These are phyloP conservation scores for Myochromella boudieri DNA, from an alignment of 768 basidiomycete species.

Conservation along the genomic window DNA sequence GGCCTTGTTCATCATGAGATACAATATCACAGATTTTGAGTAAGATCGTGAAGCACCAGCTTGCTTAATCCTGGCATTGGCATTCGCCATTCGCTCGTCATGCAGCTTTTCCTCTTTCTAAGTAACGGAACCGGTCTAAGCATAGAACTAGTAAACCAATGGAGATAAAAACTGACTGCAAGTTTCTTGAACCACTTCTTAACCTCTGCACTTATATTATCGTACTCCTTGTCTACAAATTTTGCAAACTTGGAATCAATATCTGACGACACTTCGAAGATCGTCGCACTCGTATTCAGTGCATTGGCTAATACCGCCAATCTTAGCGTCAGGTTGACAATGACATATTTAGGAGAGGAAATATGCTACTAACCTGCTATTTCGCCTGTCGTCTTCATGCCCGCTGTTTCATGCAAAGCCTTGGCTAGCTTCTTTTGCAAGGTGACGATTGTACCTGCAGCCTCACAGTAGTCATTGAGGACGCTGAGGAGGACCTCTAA, in stretches of 20 bases:
- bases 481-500: conserved; percentile 65
- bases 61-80: conserved; percentile 75
- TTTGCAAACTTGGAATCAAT: conserved; percentile 76
- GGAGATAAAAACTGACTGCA: conserved; percentile 44
- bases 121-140: neutral
- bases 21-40: neutral
- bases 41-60: conserved; percentile 47
- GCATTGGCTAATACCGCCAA: conserved; percentile 73
- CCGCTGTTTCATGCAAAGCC: conserved; percentile 65
- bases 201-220: conserved; percentile 60
- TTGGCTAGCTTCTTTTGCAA: conserved; percentile 78
- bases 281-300: conserved; percentile 57
- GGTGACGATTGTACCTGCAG: conserved; percentile 55
- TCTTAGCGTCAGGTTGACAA: neutral
- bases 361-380: conserved; percentile 52
- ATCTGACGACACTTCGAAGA: conserved; percentile 72
- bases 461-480: conserved; percentile 76
- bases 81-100: conserved; percentile 65
- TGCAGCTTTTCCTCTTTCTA: conserved; percentile 83
- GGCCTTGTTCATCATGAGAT: conserved; percentile 42
- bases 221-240: conserved; percentile 72
- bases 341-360: neutral
- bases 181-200: conserved; percentile 89
- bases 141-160: neutral
- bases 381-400: conserved; percentile 56